These are phyloP conservation scores for Metarhizium sp. DNA, from an alignment of 2,329 filamentous ascomycete genomes.

Conservation along the genomic window DNA sequence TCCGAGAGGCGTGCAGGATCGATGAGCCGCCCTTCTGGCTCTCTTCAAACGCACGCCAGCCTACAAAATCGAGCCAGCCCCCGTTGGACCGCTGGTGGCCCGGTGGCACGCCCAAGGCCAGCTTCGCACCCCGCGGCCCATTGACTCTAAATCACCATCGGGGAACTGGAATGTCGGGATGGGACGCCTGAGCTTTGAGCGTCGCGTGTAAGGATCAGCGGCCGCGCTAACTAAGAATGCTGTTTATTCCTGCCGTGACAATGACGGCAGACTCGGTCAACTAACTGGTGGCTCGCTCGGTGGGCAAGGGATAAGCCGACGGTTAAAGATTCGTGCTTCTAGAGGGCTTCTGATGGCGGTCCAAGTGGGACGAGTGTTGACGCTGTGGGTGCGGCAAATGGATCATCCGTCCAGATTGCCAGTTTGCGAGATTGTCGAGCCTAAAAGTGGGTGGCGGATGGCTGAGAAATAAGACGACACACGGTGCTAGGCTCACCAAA, in stretches of 20 bases:
- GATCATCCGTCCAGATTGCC: slow-evolving; percentile 3
- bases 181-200: not conserved
- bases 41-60: not conserved
- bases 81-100: not conserved
- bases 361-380: slow-evolving; percentile 3
- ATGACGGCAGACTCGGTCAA: not conserved
- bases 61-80: not conserved
- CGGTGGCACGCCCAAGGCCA: not conserved
- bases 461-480: slow-evolving; percentile 1
- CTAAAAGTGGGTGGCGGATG: slow-evolving; percentile 3
- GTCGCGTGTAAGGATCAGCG: not conserved
- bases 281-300: not conserved
- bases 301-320: not conserved
- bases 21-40: not conserved
- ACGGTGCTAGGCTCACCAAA: not conserved
- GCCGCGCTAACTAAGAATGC: not conserved
- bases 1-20: not conserved
- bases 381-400: not conserved
- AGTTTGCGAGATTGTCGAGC: slow-evolving; percentile 6
- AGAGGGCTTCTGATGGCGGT: slow-evolving; percentile 4
- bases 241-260: not conserved
- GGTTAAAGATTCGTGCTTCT: slow-evolving; percentile 1
- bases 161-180: not conserved
- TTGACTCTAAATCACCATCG: not conserved
- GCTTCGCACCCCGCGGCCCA: not conserved